These are phyloP conservation scores for Blastocystis hominis DNA, from an alignment of 352 stramenopile genomes.

Conservation along the genomic window DNA sequence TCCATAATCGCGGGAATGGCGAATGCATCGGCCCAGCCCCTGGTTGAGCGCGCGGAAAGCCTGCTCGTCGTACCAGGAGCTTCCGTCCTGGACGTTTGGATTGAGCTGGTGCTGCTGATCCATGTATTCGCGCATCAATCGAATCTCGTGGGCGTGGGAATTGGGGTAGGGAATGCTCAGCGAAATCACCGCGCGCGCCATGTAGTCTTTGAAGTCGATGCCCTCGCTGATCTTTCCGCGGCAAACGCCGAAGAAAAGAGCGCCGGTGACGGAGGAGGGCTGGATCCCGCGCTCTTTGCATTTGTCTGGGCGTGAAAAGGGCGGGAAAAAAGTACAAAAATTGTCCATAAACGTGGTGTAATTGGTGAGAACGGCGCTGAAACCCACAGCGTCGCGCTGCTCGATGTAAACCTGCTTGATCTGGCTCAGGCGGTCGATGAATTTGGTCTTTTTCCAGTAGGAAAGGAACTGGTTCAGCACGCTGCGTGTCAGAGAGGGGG, in stretches of 20 bases:
- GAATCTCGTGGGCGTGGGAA: constrained; percentile 73
- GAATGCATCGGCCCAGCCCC: constrained; percentile 93
- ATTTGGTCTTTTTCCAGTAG: constrained; percentile 66
- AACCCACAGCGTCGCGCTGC: not conserved
- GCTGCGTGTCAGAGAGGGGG: not conserved
- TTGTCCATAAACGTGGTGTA: constrained; percentile 18
- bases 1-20: constrained; percentile 91
- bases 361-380: not conserved
- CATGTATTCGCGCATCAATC: constrained; percentile 76
- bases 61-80: constrained; percentile 37
- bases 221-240: constrained; percentile 94
- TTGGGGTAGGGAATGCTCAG: constrained; percentile 93
- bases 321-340: not conserved
- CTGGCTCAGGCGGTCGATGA: not conserved
- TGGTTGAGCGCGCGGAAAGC: constrained; percentile 86
- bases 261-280: constrained; percentile 66
- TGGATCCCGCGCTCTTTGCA: not conserved
- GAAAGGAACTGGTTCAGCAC: constrained; percentile 79
- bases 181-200: constrained; percentile 89
- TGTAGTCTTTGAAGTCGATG: constrained; percentile 94
- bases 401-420: constrained; percentile 59
- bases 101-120: constrained; percentile 58
- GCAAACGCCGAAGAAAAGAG: constrained; percentile 92
- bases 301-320: not conserved
- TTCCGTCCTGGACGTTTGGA: not conserved